phyloP scores from a whole-genome alignment of 805 yeast species.

The Kregervanrija pseudodelftensis region DNA sequence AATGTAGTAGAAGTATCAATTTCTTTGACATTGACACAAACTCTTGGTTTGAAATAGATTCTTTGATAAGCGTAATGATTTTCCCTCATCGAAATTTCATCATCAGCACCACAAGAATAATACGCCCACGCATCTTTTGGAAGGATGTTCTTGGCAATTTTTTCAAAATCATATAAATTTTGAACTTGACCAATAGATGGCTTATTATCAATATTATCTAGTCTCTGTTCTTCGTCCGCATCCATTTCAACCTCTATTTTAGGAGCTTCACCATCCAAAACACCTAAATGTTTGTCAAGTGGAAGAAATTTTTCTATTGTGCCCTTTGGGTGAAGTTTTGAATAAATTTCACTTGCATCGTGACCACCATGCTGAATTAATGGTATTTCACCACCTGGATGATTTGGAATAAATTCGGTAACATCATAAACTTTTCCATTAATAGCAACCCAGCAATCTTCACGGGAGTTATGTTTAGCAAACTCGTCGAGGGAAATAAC shows the following conservation, averaged over 20 bases:
- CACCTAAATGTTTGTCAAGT: slow-evolving; percentile 55
- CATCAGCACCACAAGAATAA: slow-evolving; percentile 88
- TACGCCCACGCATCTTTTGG: slow-evolving; percentile 86
- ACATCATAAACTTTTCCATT: slow-evolving; percentile 76
- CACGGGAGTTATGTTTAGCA: slow-evolving; percentile 44
- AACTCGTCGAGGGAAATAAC: slow-evolving; percentile 32
- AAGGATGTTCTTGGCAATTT: slow-evolving; percentile 73
- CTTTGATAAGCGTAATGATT: slow-evolving; percentile 87
- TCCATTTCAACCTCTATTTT: slow-evolving; percentile 24
- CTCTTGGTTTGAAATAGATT: slow-evolving; percentile 77
- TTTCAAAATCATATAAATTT: slow-evolving; percentile 82
- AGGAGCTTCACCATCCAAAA: slow-evolving; percentile 28
- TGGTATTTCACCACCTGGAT: slow-evolving; percentile 47
- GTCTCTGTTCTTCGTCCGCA: slow-evolving; percentile 36
- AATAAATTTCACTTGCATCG: slow-evolving; percentile 62
- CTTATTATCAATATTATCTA: slow-evolving; percentile 37
- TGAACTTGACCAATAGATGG: slow-evolving; percentile 68
- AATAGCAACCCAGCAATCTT: slow-evolving; percentile 80
- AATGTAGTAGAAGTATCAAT: slow-evolving; percentile 66
- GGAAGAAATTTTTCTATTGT: slow-evolving; percentile 60
- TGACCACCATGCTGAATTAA: slow-evolving; percentile 41
- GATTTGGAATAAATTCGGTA: slow-evolving; percentile 42
- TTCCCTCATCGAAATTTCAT: slow-evolving; percentile 83
- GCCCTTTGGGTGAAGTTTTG: slow-evolving; percentile 89
- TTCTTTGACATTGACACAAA: slow-evolving; percentile 72